Percentiles rank a stretch among this genome's conserved stretches.
Conservation (phyloP, 2,329 filamentous ascomycete genomes). For the Beauveria caledonica region DNA sequence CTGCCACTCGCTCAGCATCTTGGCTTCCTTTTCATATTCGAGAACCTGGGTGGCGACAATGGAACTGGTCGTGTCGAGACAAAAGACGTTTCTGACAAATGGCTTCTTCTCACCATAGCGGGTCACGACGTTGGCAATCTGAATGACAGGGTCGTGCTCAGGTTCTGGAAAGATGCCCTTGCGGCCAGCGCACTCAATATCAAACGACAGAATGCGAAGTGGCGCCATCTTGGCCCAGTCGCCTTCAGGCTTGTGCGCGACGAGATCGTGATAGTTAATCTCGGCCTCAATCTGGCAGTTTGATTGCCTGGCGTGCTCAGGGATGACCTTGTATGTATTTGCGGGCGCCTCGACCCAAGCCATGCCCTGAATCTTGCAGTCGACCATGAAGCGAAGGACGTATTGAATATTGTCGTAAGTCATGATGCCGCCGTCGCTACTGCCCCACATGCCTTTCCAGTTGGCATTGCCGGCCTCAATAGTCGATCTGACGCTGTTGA, state of each 20-base stretch:
- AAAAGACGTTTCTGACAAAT: conserved; percentile 95
- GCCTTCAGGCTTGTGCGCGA: conserved; percentile 80
- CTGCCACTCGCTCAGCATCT: conserved; percentile 90
- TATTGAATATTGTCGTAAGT: conserved; percentile 98
- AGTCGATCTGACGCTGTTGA: conserved; percentile 63
- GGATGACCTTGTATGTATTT: conserved; percentile 63
- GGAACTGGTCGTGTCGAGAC: conserved; percentile 79
- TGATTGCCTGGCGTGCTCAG: conserved; percentile 62
- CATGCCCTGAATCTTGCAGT: conserved; percentile 91
- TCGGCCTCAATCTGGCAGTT: conserved; percentile 95
- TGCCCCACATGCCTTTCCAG: conserved; percentile 85
- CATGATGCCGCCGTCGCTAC: conserved; percentile 59
- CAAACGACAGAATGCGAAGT: conserved; percentile 84
- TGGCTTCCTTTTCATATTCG: conserved; percentile 70
- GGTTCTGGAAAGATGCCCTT: conserved; percentile 97
- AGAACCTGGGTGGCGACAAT: conserved; percentile 94
- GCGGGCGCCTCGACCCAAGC: conserved; percentile 88
- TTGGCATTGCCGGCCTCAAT: conserved; percentile 75
- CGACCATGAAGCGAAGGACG: conserved; percentile 93
- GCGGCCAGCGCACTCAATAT: conserved; percentile 96
- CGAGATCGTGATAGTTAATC: conserved; percentile 72
- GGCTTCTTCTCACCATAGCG: conserved; percentile 91
- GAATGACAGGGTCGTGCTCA: conserved; percentile 86
- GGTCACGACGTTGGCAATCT: conserved; percentile 95
- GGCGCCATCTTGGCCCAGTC: conserved; percentile 99